Conservation (phyloP, 768 basidiomycete genomes). For the Stropharia rugosoannulata region DNA sequence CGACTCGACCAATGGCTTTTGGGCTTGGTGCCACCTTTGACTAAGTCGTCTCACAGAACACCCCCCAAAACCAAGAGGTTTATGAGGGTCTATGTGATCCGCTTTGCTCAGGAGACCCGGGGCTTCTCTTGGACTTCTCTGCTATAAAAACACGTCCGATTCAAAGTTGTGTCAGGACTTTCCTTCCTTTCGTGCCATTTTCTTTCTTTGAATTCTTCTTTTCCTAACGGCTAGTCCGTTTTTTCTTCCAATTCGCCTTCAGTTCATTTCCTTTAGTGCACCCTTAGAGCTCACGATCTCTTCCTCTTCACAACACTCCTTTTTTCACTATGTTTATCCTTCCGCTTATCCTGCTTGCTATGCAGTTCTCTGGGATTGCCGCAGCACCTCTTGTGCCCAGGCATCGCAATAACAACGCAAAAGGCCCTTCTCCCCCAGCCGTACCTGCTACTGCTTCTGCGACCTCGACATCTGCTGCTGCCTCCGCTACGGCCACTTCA, state of each 20-base stretch:
- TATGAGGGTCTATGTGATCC: no score
- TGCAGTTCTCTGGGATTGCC: neutral
- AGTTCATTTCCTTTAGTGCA: neutral
- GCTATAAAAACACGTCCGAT: no score
- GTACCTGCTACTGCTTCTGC: neutral
- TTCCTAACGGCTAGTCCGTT: neutral
- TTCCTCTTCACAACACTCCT: neutral
- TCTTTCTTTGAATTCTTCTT: neutral
- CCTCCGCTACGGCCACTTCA: no score
- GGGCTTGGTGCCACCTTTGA: no score
- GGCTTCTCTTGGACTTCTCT: no score
- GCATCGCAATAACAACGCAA: neutral
- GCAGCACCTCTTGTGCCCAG: neutral
- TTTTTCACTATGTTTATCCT: constrained; percentile 1
- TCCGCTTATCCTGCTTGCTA: neutral
- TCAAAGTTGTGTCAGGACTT: neutral
- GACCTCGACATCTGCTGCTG: no score
- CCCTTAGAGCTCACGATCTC: neutral
- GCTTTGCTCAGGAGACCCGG: no score
- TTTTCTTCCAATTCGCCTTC: neutral
- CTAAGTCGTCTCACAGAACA: no score
- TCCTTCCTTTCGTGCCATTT: neutral
- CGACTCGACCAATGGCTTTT: no score
- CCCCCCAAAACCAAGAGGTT: no score
- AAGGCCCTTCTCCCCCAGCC: neutral